Evolutionary conservation across 352 stramenopile species (phyloP).

Genomic region (Pythium coloratum): DNA sequence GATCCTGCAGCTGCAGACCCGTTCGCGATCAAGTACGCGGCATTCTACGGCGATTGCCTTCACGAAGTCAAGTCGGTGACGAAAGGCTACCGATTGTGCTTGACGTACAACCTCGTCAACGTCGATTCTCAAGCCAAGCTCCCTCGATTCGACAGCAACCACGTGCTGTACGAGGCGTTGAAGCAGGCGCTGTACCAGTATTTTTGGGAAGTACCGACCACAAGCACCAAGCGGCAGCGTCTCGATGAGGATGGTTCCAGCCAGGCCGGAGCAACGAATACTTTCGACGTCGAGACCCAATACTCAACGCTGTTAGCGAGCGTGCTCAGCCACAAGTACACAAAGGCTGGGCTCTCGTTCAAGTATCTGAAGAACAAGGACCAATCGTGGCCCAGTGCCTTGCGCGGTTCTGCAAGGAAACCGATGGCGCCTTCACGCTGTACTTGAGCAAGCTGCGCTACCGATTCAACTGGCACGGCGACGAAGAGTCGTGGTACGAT

Average conservation of each 20-base stretch:
- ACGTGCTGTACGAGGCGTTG: conserved; percentile 10
- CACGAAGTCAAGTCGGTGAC: conserved; percentile 23
- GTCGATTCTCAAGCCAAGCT: background rate
- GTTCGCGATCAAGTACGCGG: conserved; percentile 23
- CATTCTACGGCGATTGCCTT: conserved; percentile 25
- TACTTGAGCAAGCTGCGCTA: conserved; percentile 17
- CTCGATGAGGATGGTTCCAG: background rate
- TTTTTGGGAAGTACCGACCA: conserved; percentile 5
- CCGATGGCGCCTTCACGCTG: conserved; percentile 6
- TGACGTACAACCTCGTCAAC: conserved; percentile 26
- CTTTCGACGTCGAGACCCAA: conserved; percentile 1
- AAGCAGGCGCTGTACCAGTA: conserved; percentile 10
- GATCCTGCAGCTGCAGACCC: conserved; percentile 3
- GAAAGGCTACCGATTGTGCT: conserved; percentile 17
- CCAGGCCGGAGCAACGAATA: background rate
- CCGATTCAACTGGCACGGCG: conserved; percentile 3
- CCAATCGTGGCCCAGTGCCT: conserved; percentile 12
- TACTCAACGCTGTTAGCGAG: conserved; percentile 15
- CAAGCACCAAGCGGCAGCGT: conserved; percentile 5
- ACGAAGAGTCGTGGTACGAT: conserved; percentile 7
- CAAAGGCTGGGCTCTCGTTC: conserved; percentile 7
- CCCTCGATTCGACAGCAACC: conserved; percentile 4
- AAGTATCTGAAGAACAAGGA: conserved; percentile 19
- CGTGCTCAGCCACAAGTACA: conserved; percentile 22
- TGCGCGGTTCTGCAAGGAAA: conserved; percentile 14